Percentiles rank a stretch among this genome's conserved stretches.
Conservation (phyloP, 2,329 filamentous ascomycete species). For the Aureobasidium namibiae region DNA sequence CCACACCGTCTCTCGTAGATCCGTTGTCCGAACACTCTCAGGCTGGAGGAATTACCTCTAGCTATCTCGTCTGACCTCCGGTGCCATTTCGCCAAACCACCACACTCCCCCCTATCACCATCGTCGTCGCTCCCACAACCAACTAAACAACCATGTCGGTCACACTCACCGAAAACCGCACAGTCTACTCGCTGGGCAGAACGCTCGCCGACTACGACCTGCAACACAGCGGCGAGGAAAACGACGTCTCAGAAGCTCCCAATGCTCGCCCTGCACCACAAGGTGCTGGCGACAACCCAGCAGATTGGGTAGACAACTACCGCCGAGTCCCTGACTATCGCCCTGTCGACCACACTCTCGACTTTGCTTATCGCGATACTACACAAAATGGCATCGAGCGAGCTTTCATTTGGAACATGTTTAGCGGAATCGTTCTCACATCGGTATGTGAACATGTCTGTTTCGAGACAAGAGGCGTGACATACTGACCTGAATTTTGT, state of each 20-base stretch:
- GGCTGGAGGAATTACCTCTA: background rate
- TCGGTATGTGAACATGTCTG: conserved; percentile 26
- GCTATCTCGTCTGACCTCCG: background rate
- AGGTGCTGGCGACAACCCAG: conserved; percentile 21
- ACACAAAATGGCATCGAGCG: conserved; percentile 38
- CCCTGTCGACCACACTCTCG: conserved; percentile 37
- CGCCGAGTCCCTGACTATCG: conserved; percentile 41
- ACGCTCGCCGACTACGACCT: conserved; percentile 41
- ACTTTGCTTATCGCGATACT: conserved; percentile 34
- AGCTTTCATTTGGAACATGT: conserved; percentile 44
- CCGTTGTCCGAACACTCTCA: background rate
- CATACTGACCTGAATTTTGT: conserved; percentile 12
- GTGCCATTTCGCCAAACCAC: background rate
- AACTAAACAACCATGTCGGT: conserved; percentile 30
- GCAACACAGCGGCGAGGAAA: conserved; percentile 28
- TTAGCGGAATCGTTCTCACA: conserved; percentile 39
- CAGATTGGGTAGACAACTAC: conserved; percentile 41
- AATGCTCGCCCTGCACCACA: conserved; percentile 22
- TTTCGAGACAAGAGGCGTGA: background rate
- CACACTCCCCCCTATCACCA: no score
- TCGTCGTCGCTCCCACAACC: background rate
- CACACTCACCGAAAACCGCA: conserved; percentile 35
- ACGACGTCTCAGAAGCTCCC: conserved; percentile 24
- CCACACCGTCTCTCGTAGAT: background rate
- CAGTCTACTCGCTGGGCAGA: conserved; percentile 28